Evolutionary conservation across 1,139 yeast species (phyloP).

Genomic region (Sugiyamaella neomexicana): DNA sequence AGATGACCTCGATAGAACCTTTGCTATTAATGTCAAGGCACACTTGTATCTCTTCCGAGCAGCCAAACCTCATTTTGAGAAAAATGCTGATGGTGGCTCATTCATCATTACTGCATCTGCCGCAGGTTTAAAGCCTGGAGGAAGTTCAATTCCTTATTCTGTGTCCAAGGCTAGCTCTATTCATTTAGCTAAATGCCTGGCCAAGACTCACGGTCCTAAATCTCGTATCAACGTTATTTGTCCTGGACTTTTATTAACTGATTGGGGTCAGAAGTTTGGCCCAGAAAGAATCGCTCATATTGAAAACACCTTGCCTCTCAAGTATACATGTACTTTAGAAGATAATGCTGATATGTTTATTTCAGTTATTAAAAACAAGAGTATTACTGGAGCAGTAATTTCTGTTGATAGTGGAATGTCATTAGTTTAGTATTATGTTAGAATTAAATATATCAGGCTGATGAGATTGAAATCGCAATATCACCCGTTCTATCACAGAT

Average conservation of each 20-base stretch:
- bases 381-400: constrained; percentile 42
- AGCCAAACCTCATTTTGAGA: constrained; percentile 40
- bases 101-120: constrained; percentile 44
- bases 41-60: constrained; percentile 44
- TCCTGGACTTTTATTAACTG: constrained; percentile 46
- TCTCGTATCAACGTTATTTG: constrained; percentile 44
- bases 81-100: constrained; percentile 42
- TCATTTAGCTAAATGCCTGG: constrained; percentile 43
- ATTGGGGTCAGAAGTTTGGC: constrained; percentile 45
- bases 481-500: no score
- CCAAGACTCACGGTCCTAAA: constrained; percentile 44
- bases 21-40: constrained; percentile 36
- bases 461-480: no score
- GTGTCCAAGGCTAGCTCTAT: constrained; percentile 45
- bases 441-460: no score
- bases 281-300: constrained; percentile 35
- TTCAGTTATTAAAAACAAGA: constrained; percentile 38
- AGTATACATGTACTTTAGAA: constrained; percentile 38
- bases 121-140: constrained; percentile 43
- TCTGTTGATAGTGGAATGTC: constrained; percentile 40
- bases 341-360: constrained; percentile 43
- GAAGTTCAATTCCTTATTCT: constrained; percentile 46
- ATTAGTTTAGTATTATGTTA: constrained; percentile 12
- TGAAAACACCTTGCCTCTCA: constrained; percentile 37
- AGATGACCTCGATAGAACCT: constrained; percentile 33